Evolutionary conservation across 768 basidiomycete species (phyloP), one percentile per base, ranked within the genome.

Genomic region (Lentinus brumalis): DNA sequence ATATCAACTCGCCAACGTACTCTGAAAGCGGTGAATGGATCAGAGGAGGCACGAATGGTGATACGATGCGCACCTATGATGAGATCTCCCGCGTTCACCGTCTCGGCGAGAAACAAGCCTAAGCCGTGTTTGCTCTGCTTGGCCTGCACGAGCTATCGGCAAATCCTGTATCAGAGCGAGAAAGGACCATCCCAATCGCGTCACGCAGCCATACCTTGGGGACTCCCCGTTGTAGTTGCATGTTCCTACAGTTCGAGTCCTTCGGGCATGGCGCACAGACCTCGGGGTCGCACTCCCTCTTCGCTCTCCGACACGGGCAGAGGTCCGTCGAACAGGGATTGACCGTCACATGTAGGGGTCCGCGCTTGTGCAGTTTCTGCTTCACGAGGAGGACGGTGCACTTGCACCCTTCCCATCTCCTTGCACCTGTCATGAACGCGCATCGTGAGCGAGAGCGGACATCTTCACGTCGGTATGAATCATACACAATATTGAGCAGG

Each of bases 221-320:
- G 30, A 50, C 31, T 21, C 78, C 78, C 42, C 74, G 72, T 61
- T 85, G 85, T 4, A 88, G 74, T 44, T 76, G 73, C 12, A 78
- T 74, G 62, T 87, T 88, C 56, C 71, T 74, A 64, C 86, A 87
- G 2, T 1, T 1, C 15, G 40, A 39, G 10, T 4, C n/a, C 14
- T 8, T 30, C 29, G 18, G 41, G 21, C 18, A 74, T 12, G 74
- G 74, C 11, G 66, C 6, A 61, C 90, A 92, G 9, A 89, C 59
- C 39, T 85, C 84, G 3, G 88, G 87, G 70, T 90, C 87, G 60
- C 90, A 92, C 69, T 91, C 90, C 39, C 84, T 77, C 9, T 74
- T 67, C 0, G 78, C 74, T 21, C 65, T 70, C 51, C 72, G 75
- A 67, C 89, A 92, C 9, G 80, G 78, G 64, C 89, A 91, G 4